phyloP scores from a whole-genome alignment of 345 rosid species.

The Melastoma malabathricum region DNA sequence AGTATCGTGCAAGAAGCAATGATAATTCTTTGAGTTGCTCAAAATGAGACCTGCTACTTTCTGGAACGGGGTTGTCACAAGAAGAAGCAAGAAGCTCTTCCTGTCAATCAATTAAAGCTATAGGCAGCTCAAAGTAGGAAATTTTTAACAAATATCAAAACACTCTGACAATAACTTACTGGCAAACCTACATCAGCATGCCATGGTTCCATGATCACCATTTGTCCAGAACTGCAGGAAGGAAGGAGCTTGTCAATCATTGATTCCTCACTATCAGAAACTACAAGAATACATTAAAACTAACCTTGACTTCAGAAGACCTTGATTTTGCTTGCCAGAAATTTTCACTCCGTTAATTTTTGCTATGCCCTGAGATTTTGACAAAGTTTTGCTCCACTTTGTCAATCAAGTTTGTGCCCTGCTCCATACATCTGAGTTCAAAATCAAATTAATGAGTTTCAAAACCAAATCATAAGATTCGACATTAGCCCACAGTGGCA shows the following conservation, averaged over 20 bases:
- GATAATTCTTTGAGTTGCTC: not conserved
- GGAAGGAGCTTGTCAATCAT: not conserved
- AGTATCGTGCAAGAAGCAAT: conserved; percentile 6
- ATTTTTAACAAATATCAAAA: conserved; percentile 5
- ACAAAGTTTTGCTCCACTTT: conserved; percentile 85
- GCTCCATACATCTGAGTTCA: conserved; percentile 99
- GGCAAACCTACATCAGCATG: conserved; percentile 24
- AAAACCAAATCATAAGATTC: not conserved
- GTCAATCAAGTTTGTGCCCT: conserved; percentile 84
- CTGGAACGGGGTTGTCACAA: conserved; percentile 23
- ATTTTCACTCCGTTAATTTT: conserved; percentile 54
- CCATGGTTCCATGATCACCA: conserved; percentile 61
- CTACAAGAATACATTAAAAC: conserved; percentile 8
- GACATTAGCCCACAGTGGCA: conserved; percentile 1
- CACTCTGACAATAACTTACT: conserved; percentile 36
- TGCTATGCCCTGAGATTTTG: conserved; percentile 55
- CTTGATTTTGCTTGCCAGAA: conserved; percentile 48
- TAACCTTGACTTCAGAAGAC: conserved; percentile 74
- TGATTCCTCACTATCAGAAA: not conserved
- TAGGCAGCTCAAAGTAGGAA: not conserved
- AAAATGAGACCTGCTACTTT: conserved; percentile 39
- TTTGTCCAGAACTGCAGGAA: conserved; percentile 63
- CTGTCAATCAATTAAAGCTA: conserved; percentile 20
- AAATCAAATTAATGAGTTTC: conserved; percentile 78
- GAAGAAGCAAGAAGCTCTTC: conserved; percentile 36